A percentile compares a stretch with the other conserved stretches of the same genome.
Conservation (phyloP, 768 basidiomycete species). For the Hygrophorus pudorinus region DNA sequence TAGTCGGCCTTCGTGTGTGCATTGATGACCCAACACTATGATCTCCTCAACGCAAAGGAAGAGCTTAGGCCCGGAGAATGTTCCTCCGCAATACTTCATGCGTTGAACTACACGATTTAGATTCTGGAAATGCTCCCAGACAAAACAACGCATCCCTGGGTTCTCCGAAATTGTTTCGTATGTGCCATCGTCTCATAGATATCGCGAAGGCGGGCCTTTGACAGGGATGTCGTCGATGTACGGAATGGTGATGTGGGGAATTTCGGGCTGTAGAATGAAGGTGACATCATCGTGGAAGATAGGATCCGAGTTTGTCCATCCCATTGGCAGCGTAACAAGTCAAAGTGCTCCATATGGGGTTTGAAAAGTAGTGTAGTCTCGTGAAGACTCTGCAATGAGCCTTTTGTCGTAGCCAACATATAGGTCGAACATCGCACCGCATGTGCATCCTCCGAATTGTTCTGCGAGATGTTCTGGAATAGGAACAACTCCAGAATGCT, state of each 20-base stretch:
- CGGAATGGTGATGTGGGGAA: conserved; percentile 23
- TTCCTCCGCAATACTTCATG: conserved; percentile 26
- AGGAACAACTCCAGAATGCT: conserved; percentile 25
- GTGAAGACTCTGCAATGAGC: conserved; percentile 20
- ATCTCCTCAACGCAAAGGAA: conserved; percentile 18
- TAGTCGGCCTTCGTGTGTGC: conserved; percentile 21
- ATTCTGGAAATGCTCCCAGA: conserved; percentile 28
- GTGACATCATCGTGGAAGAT: conserved; percentile 31
- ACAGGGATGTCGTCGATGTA: conserved; percentile 32
- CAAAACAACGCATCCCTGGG: conserved; percentile 22
- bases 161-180: conserved; percentile 29
- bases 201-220: conserved; percentile 22
- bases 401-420: conserved; percentile 28
- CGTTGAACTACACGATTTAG: conserved; percentile 27
- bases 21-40: conserved; percentile 26
- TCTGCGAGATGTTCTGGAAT: conserved; percentile 22
- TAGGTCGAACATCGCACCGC: conserved; percentile 23
- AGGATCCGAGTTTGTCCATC: conserved; percentile 26
- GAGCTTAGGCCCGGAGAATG: conserved; percentile 27
- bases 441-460: conserved; percentile 22
- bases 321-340: conserved; percentile 27
- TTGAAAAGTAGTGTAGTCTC: conserved; percentile 32
- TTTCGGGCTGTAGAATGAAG: conserved; percentile 27
- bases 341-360: conserved; percentile 21
- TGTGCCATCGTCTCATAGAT: conserved; percentile 16